phyloP scores from a whole-genome alignment of 306 rosid species.

The Astragalus membranaceus region DNA sequence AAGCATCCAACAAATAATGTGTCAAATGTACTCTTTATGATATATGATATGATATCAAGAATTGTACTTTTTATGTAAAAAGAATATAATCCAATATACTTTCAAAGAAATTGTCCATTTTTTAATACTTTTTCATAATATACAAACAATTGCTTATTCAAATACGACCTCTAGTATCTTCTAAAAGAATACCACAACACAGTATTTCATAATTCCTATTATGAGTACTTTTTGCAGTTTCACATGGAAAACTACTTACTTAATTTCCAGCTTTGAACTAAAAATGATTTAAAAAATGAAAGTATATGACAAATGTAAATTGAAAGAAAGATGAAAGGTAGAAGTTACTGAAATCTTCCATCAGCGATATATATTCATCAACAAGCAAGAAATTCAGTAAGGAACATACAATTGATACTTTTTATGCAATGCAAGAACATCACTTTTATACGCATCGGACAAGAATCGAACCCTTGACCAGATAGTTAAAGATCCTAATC shows the following conservation, averaged over 20 bases:
- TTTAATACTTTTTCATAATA: not conserved
- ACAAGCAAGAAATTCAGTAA: slow-evolving; percentile 10
- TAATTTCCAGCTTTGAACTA: not conserved
- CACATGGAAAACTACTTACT: not conserved
- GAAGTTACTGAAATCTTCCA: slow-evolving; percentile 4
- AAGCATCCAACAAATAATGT: not conserved
- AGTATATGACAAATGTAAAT: not conserved
- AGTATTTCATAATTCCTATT: not conserved
- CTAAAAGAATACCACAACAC: not conserved
- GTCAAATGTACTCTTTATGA: not conserved
- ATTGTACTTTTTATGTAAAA: not conserved
- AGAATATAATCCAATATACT: not conserved
- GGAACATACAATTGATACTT: not conserved
- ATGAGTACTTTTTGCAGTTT: not conserved
- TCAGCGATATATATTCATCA: not conserved
- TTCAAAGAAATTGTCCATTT: not conserved
- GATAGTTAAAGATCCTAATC: not conserved
- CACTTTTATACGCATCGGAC: not conserved
- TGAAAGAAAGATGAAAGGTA: not conserved
- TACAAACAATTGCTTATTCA: not conserved
- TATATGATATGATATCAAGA: slow-evolving; percentile 6
- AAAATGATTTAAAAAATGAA: not conserved
- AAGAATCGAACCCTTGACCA: too few relatives aligned
- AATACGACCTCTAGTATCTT: not conserved
- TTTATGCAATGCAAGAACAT: not conserved